Conservation (phyloP, 805 yeast genomes). For the Teunomyces funiuensis region DNA sequence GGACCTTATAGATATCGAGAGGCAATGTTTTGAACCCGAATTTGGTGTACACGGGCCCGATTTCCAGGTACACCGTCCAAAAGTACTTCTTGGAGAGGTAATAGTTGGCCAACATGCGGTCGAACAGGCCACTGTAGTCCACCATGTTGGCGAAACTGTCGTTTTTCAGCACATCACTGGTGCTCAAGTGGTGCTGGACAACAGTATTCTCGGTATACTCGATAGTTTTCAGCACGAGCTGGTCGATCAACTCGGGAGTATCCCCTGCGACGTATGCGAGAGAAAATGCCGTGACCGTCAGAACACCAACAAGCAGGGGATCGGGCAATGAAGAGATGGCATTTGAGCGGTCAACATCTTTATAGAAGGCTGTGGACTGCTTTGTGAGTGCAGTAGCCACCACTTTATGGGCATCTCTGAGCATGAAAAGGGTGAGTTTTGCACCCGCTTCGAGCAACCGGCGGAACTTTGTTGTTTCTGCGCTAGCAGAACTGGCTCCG, state of each 20-base stretch:
- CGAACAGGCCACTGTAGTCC: slow-evolving; percentile 25
- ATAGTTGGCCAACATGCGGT: slow-evolving; percentile 29
- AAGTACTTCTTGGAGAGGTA: slow-evolving; percentile 36
- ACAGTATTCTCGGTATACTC: slow-evolving; percentile 31
- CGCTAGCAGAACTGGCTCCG: background rate
- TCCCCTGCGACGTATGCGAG: slow-evolving; percentile 29
- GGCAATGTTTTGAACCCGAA: slow-evolving; percentile 55
- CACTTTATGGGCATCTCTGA: slow-evolving; percentile 16
- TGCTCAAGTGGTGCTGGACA: slow-evolving; percentile 22
- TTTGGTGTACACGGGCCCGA: slow-evolving; percentile 62
- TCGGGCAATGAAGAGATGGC: slow-evolving; percentile 31
- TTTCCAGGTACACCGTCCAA: slow-evolving; percentile 66
- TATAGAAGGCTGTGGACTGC: slow-evolving; percentile 27
- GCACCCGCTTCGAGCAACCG: background rate
- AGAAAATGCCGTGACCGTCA: slow-evolving; percentile 26
- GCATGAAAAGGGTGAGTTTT: background rate
- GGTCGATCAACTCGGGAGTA: slow-evolving; percentile 19
- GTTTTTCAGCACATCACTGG: slow-evolving; percentile 20
- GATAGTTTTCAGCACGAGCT: slow-evolving; percentile 27
- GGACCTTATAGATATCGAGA: slow-evolving; percentile 34
- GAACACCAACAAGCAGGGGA: slow-evolving; percentile 32
- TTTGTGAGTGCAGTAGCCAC: slow-evolving; percentile 25
- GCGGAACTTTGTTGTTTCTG: background rate
- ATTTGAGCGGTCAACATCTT: slow-evolving; percentile 23
- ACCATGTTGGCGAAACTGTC: slow-evolving; percentile 37